Conservation (phyloP, 1,284 basidiomycete genomes). For the Fomitopsis betulina region DNA sequence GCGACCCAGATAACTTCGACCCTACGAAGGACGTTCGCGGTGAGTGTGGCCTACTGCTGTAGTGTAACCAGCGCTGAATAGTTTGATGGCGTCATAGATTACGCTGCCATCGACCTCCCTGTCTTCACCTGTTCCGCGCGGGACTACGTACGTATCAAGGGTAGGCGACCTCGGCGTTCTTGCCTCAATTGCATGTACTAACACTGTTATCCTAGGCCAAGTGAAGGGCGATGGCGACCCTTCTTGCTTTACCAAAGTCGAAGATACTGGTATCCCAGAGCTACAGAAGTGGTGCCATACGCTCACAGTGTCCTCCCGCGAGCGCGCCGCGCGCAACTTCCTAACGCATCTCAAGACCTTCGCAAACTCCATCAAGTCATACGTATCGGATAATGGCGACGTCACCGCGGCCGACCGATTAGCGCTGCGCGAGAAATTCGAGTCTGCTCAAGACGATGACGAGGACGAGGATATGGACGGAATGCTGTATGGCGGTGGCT, state of each 20-base stretch:
- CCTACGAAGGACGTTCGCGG: slow-evolving; percentile 45
- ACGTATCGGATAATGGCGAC: slow-evolving; percentile 45
- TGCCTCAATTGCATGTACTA: too few species aligned
- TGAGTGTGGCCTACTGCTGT: slow-evolving; percentile 21
- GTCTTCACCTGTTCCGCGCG: slow-evolving; percentile 59
- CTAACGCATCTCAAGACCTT: slow-evolving; percentile 45
- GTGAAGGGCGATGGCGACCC: slow-evolving; percentile 56
- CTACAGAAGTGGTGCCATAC: slow-evolving; percentile 56
- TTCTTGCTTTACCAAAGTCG: slow-evolving; percentile 46
- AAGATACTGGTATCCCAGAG: slow-evolving; percentile 53
- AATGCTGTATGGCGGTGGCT: slow-evolving; percentile 16
- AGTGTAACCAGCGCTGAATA: background rate
- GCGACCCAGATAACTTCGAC: slow-evolving; percentile 53
- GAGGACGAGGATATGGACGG: slow-evolving; percentile 21
- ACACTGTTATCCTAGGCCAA: slow-evolving; percentile 33
- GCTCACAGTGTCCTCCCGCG: slow-evolving; percentile 50
- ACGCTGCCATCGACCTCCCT: slow-evolving; percentile 52
- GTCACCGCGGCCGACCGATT: slow-evolving; percentile 46
- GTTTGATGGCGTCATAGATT: slow-evolving; percentile 34
- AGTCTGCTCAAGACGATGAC: slow-evolving; percentile 30
- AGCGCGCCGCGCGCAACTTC: slow-evolving; percentile 46
- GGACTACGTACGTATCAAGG: slow-evolving; percentile 41
- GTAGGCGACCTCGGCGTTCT: background rate
- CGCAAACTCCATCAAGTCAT: slow-evolving; percentile 40
- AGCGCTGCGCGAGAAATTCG: slow-evolving; percentile 48